These are phyloP conservation scores for Gymnopilus dilepis DNA, from an alignment of 768 basidiomycete species.

Conservation along the genomic window DNA sequence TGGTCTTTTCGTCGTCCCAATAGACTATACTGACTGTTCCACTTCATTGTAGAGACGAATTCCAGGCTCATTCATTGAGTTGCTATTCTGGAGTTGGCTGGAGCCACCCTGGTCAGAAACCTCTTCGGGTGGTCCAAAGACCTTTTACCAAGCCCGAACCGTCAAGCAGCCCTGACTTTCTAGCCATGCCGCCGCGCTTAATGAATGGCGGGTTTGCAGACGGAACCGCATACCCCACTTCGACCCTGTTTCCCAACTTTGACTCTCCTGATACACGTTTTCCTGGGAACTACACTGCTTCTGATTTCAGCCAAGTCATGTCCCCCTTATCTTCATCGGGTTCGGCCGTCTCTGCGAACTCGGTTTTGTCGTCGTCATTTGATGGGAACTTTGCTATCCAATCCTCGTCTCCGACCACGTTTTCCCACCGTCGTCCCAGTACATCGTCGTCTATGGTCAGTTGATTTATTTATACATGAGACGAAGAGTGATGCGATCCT, in stretches of 20 bases:
- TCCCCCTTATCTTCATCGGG: constrained; percentile 24
- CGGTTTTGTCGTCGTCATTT: constrained; percentile 25
- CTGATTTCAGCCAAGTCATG: constrained; percentile 22
- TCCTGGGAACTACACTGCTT: constrained; percentile 21
- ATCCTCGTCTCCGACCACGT: constrained; percentile 21
- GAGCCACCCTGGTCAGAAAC: constrained; percentile 14
- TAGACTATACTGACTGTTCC: background rate
- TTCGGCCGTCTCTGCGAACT: constrained; percentile 24
- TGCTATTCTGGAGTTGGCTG: constrained; percentile 26
- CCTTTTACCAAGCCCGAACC: constrained; percentile 14
- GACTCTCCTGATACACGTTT: constrained; percentile 25
- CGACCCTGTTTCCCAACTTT: constrained; percentile 22
- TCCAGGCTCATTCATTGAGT: constrained; percentile 25
- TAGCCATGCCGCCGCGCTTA: constrained; percentile 7
- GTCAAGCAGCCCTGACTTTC: constrained; percentile 12
- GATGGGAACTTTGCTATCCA: constrained; percentile 26
- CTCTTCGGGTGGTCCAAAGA: constrained; percentile 12
- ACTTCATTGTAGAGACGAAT: constrained; percentile 21
- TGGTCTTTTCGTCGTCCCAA: background rate
- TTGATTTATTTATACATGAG: constrained; percentile 18
- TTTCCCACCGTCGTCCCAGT: constrained; percentile 29
- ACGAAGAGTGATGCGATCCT: constrained; percentile 16
- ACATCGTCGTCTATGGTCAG: constrained; percentile 29
- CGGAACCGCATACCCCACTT: constrained; percentile 20
- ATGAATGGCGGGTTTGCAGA: constrained; percentile 10